phyloP scores from a whole-genome alignment of 768 basidiomycete genomes.

The Chalciporus piperatus region DNA sequence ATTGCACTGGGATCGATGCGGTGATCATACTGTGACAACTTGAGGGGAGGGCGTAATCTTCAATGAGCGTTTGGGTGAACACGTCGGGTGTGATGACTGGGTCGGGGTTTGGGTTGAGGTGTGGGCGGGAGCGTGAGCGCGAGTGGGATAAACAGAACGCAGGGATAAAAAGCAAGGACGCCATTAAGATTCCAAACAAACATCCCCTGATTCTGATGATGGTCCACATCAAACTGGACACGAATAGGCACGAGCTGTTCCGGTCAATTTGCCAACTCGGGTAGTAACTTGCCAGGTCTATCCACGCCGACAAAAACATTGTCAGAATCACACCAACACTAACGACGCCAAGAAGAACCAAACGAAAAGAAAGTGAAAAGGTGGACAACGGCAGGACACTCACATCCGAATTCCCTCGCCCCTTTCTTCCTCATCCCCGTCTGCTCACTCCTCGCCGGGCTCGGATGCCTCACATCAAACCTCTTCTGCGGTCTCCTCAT shows the following conservation, averaged over 20 bases:
- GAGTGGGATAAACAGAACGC: neutral
- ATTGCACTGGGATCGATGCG: slow-evolving; percentile 84
- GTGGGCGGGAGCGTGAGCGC: too few relatives aligned
- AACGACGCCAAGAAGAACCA: too few relatives aligned
- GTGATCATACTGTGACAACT: slow-evolving; percentile 68
- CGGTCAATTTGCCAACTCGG: slow-evolving; percentile 54
- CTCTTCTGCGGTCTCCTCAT: slow-evolving; percentile 30
- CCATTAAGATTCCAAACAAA: slow-evolving; percentile 97
- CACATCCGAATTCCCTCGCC: slow-evolving; percentile 66
- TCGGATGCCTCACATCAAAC: slow-evolving; percentile 58
- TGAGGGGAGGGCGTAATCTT: slow-evolving; percentile 79
- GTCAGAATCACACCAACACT: neutral
- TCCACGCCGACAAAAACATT: neutral
- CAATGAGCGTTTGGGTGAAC: slow-evolving; percentile 87
- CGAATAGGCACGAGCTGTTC: slow-evolving; percentile 93
- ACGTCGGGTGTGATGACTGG: slow-evolving; percentile 84
- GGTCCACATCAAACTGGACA: slow-evolving; percentile 95
- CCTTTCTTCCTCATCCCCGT: slow-evolving; percentile 45
- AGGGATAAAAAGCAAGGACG: slow-evolving; percentile 30
- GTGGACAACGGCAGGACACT: too few relatives aligned
- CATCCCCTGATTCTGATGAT: slow-evolving; percentile 90
- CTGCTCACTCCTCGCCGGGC: slow-evolving; percentile 37
- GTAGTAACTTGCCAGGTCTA: slow-evolving; percentile 60
- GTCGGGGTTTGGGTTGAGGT: too few relatives aligned
- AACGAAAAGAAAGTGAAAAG: neutral